A percentile compares a stretch with the other conserved stretches of the same genome.
These are phyloP conservation scores for Sarcomyxa edulis DNA, from an alignment of 768 basidiomycete genomes.

Conservation along the genomic window DNA sequence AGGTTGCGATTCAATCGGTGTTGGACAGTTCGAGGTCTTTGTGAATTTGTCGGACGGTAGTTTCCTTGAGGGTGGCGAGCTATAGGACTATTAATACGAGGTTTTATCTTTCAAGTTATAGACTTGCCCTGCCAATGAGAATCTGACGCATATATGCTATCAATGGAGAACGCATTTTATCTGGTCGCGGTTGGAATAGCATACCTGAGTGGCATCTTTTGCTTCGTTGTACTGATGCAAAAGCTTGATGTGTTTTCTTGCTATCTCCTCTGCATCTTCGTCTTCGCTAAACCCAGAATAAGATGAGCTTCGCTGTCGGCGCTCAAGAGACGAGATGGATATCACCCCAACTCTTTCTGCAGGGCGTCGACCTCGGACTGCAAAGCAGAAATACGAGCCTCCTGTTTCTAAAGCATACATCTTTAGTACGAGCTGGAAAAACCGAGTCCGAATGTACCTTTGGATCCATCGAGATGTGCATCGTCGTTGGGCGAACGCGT, in stretches of 20 bases:
- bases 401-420: slow-evolving; percentile 36
- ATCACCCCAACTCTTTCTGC: slow-evolving; percentile 43
- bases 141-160: slow-evolving; percentile 38
- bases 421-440: slow-evolving; percentile 3
- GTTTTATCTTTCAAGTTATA: not conserved
- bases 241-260: slow-evolving; percentile 64
- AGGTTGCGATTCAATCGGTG: slow-evolving; percentile 38
- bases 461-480: slow-evolving; percentile 2
- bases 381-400: slow-evolving; percentile 40
- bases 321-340: slow-evolving; percentile 6
- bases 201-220: slow-evolving; percentile 80
- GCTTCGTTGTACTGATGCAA: slow-evolving; percentile 77
- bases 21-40: slow-evolving; percentile 60
- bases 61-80: slow-evolving; percentile 69
- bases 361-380: slow-evolving; percentile 43
- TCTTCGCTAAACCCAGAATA: slow-evolving; percentile 20
- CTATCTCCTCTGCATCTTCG: slow-evolving; percentile 52
- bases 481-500: not conserved
- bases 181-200: not conserved
- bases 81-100: slow-evolving; percentile 21
- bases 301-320: not conserved
- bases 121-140: slow-evolving; percentile 65
- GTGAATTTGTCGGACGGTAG: slow-evolving; percentile 71
- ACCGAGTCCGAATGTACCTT: slow-evolving; percentile 1
- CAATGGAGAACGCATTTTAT: too few relatives aligned